Base-by-base conservation (phyloP, 306 rosid genomes). In the Biancaea sappan region DNA sequence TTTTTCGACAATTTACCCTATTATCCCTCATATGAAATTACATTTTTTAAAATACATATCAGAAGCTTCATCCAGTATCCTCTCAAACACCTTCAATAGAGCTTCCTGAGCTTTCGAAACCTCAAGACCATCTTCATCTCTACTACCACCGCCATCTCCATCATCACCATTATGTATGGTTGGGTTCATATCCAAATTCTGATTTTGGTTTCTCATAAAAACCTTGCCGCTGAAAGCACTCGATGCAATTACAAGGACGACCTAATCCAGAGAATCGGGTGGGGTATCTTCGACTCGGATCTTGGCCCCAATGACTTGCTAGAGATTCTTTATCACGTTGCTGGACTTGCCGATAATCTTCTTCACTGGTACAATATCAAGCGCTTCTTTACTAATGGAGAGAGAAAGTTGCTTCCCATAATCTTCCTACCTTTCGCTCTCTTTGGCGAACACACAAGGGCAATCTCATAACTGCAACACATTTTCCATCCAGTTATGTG, bases 301-400 rank as follows among this genome's bases (percentile, higher is more conserved):
- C 96, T 82, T 92, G 0, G 98, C 89, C 18, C 91, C 97, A 3
- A 98, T 92, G 53, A 85, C 62, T 51, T 75, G 83, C 88, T 90
- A 96, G 65, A 95, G 99, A 19, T 64, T 84, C 82, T 86, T 89
- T 32, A 95, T 95, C 18, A 90, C 84, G 46, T 57, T 13, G 15
- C 99, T 98, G 34, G 93, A 86, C 87, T 89, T 92, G 5, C 99
- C 99, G 43, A 95, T 95, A n/a, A n/a, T n/a, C n/a, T n/a, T n/a
- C n/a, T 2, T 92, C 90, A 15, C 99, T 98, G 32, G 66, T 69
- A 74, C 6, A 44, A 24, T 4, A 79, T 26, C 35, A 93, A 53
- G 32, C 99, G 97, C 79, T 92, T 95, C 78, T 95, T 95, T 15
- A 68, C 75, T 71, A 95, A 89, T 46, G 83, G 89, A 81, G 87